phyloP scores from a whole-genome alignment of 2,329 filamentous ascomycete species.

The Blumeria graminis region DNA sequence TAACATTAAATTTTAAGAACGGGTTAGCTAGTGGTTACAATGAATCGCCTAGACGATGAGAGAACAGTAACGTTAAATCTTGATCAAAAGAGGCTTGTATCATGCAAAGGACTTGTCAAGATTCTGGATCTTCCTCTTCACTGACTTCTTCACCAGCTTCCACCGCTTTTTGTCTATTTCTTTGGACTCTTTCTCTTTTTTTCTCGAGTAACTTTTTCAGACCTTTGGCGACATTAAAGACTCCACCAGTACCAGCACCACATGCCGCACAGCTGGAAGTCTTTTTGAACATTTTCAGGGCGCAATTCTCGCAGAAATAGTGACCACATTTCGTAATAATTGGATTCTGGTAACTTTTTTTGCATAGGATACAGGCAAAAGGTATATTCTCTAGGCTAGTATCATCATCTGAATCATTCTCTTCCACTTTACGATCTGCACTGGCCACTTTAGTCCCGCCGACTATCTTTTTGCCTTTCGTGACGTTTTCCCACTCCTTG shows the following conservation, averaged over 20 bases:
- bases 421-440: constrained; percentile 14
- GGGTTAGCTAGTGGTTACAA: no score
- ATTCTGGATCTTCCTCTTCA: constrained; percentile 20
- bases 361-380: constrained; percentile 16
- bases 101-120: no score
- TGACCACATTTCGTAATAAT: constrained; percentile 80
- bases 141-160: constrained; percentile 26
- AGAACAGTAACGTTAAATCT: no score
- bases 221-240: constrained; percentile 73
- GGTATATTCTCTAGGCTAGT: constrained; percentile 14
- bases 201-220: constrained; percentile 50
- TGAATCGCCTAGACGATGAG: no score
- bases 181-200: constrained; percentile 33
- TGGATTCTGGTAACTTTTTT: constrained; percentile 28
- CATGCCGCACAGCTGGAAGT: constrained; percentile 74
- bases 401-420: constrained; percentile 21
- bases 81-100: no score
- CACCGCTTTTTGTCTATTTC: constrained; percentile 25
- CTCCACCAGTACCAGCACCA: constrained; percentile 61
- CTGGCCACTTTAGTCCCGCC: constrained; percentile 25
- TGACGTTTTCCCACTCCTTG: constrained; percentile 71
- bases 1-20: no score
- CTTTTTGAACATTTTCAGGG: constrained; percentile 63
- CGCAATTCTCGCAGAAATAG: constrained; percentile 87
- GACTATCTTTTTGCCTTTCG: constrained; percentile 41